phyloP scores from a whole-genome alignment of 2,329 filamentous ascomycete species.

The Cryoendolithus antarcticus region DNA sequence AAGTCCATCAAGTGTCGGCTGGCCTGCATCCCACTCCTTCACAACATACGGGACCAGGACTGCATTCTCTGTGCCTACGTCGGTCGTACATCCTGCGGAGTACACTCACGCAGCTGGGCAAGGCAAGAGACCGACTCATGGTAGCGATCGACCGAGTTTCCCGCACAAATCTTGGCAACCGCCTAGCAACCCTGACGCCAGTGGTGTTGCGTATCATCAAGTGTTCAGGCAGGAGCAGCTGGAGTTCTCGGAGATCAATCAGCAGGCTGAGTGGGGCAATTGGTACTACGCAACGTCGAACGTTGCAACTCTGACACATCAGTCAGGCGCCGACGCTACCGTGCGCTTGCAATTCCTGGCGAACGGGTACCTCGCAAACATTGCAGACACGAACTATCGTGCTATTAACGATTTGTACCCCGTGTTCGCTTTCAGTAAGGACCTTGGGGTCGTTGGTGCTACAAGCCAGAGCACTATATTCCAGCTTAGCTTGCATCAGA shows the following conservation, averaged over 20 bases:
- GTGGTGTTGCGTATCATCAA: slow-evolving; percentile 17
- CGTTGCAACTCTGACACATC: slow-evolving; percentile 29
- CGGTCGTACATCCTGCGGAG: no score
- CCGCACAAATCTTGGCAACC: background rate
- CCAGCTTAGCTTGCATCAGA: slow-evolving; percentile 39
- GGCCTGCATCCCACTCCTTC: background rate
- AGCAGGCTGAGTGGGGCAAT: slow-evolving; percentile 41
- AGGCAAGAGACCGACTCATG: background rate
- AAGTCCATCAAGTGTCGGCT: background rate
- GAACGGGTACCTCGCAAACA: slow-evolving; percentile 33
- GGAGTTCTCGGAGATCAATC: slow-evolving; percentile 32
- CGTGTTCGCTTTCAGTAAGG: slow-evolving; percentile 40
- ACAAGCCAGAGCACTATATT: slow-evolving; percentile 30
- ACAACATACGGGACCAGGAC: background rate
- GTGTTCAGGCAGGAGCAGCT: slow-evolving; percentile 20
- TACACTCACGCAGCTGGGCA: background rate
- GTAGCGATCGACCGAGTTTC: background rate
- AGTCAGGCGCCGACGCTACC: slow-evolving; percentile 33
- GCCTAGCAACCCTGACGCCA: background rate
- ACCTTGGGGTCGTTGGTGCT: slow-evolving; percentile 34
- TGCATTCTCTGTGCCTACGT: no score
- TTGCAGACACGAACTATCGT: slow-evolving; percentile 35
- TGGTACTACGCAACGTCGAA: slow-evolving; percentile 42
- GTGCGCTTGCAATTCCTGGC: slow-evolving; percentile 36
- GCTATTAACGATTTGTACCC: slow-evolving; percentile 37